A percentile compares a stretch with the other conserved stretches of the same genome.
phyloP scores from a whole-genome alignment of 331 rosid species.

The Arachis monticola region DNA sequence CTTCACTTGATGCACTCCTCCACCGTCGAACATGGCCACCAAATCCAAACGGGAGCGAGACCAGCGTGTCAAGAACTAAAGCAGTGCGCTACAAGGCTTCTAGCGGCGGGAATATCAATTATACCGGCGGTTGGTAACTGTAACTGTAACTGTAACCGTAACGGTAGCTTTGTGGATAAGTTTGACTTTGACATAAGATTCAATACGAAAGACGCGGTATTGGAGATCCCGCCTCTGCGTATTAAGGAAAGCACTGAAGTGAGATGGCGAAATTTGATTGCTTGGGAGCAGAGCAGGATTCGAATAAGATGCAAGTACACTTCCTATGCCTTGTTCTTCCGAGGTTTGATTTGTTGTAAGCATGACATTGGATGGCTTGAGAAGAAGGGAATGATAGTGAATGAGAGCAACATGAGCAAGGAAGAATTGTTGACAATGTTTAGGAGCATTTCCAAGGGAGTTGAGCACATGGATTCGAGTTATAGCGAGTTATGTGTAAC shows the following conservation, averaged over 20 bases:
- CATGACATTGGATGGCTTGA: constrained; percentile 37
- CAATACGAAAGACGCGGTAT: background rate
- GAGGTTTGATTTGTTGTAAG: constrained; percentile 34
- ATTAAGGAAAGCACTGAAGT: constrained; percentile 33
- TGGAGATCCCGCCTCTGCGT: constrained; percentile 25
- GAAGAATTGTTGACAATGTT: constrained; percentile 26
- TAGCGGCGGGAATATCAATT: constrained; percentile 33
- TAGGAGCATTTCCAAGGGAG: constrained; percentile 1
- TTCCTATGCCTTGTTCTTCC: constrained; percentile 43
- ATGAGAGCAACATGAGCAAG: background rate
- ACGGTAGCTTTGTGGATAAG: background rate
- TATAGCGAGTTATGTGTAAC: background rate
- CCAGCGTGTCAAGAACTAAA: constrained; percentile 6
- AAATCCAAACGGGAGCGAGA: background rate
- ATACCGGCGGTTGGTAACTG: background rate
- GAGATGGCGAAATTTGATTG: constrained; percentile 49
- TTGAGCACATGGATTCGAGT: constrained; percentile 32
- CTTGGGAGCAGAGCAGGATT: constrained; percentile 45
- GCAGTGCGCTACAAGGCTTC: constrained; percentile 28
- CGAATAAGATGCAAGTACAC: constrained; percentile 30
- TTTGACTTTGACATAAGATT: constrained; percentile 31
- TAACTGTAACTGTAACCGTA: accelerated
- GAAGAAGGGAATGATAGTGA: constrained; percentile 23
- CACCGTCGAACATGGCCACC: background rate
- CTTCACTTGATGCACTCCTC: constrained; percentile 46